phyloP scores from a whole-genome alignment of 345 rosid species.

The Moricandia arvensis region DNA sequence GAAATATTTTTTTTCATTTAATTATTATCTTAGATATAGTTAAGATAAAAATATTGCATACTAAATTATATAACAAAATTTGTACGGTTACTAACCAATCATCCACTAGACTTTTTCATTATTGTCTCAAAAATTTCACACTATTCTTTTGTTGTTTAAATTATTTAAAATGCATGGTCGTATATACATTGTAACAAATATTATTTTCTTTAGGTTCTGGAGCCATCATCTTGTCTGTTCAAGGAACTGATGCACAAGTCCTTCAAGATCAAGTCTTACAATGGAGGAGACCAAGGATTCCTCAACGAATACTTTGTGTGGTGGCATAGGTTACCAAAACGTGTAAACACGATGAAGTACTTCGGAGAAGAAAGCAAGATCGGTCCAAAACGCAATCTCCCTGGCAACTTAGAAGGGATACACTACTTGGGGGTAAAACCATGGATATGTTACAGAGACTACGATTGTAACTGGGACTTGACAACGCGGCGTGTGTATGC shows the following conservation, averaged over 20 bases:
- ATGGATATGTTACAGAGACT: constrained; percentile 86
- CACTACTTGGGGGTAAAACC: constrained; percentile 89
- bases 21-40: background rate
- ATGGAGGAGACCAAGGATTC: constrained; percentile 91
- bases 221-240: constrained; percentile 73
- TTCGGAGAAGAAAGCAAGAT: constrained; percentile 19
- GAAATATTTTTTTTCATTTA: background rate
- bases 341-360: constrained; percentile 52
- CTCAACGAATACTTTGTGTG: constrained; percentile 74
- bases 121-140: background rate
- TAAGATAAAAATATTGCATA: too few species aligned
- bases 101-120: background rate
- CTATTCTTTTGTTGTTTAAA: background rate
- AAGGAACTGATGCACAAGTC: constrained; percentile 52
- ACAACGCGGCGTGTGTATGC: constrained; percentile 47
- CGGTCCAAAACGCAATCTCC: background rate
- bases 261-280: constrained; percentile 49
- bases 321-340: constrained; percentile 79
- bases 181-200: background rate
- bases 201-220: constrained; percentile 38
- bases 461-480: constrained; percentile 89
- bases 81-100: background rate
- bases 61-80: too few species aligned
- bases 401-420: constrained; percentile 36
- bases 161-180: background rate